Percentiles rank a stretch among this genome's conserved stretches.
These are phyloP conservation scores for Monosporozyma solicola DNA, from an alignment of 805 yeast genomes.

Conservation along the genomic window DNA sequence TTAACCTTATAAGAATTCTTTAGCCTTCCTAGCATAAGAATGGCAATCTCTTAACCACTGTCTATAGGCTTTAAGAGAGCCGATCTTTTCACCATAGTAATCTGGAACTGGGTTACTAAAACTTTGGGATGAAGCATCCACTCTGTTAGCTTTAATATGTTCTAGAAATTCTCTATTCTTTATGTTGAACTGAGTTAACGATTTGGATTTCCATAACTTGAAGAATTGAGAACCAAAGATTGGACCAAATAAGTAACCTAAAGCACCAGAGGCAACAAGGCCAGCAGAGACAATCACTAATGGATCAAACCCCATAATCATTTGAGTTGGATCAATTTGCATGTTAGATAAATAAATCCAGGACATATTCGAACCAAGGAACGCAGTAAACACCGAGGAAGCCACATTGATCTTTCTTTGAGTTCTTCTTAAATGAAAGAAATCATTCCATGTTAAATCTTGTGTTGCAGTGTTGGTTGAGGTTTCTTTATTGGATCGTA, in stretches of 20 bases:
- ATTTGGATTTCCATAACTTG: constrained; percentile 41
- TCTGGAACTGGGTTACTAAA: constrained; percentile 96
- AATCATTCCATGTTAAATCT: constrained; percentile 65
- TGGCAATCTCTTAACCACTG: constrained; percentile 95
- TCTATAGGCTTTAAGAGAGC: constrained; percentile 75
- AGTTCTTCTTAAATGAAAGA: constrained; percentile 63
- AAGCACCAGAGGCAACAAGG: constrained; percentile 57
- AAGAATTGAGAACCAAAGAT: constrained; percentile 64
- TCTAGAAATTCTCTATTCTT: constrained; percentile 70
- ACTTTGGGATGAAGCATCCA: constrained; percentile 85
- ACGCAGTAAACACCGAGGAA: constrained; percentile 59
- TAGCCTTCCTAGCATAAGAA: constrained; percentile 75
- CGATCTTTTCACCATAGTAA: constrained; percentile 93
- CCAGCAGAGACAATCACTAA: constrained; percentile 70
- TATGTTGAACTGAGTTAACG: constrained; percentile 38
- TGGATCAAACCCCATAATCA: constrained; percentile 85
- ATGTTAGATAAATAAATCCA: constrained; percentile 71
- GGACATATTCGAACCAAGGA: constrained; percentile 56
- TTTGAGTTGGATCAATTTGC: constrained; percentile 81
- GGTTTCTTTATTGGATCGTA: neutral
- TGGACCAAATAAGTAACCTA: constrained; percentile 83
- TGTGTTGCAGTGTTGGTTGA: neutral
- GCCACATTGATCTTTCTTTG: constrained; percentile 62
- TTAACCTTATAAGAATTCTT: constrained; percentile 49
- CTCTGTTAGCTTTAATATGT: constrained; percentile 70